These are phyloP conservation scores for Spatholobus suberectus DNA, from an alignment of 306 rosid species.

Conservation along the genomic window DNA sequence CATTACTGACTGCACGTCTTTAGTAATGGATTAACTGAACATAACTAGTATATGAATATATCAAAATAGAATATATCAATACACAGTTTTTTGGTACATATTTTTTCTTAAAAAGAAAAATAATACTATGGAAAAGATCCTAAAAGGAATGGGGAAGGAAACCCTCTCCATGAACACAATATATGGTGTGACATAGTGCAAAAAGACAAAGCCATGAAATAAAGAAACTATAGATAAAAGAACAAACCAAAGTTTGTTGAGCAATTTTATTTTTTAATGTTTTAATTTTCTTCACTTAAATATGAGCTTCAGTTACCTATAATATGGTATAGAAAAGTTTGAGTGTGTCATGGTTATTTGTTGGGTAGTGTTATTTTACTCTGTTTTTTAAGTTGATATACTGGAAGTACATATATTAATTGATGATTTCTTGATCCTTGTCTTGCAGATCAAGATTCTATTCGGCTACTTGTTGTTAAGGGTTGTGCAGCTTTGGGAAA, in stretches of 20 bases:
- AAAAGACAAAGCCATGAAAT: neutral
- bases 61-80: neutral
- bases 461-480: too few species aligned
- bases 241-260: neutral
- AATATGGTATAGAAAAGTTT: neutral
- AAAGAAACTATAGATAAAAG: neutral
- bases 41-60: neutral
- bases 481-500: too few species aligned
- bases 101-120: neutral
- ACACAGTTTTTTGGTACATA: neutral
- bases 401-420: too few species aligned
- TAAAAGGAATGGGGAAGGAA: conserved; percentile 17
- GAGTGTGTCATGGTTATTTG: too few species aligned
- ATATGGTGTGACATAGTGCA: neutral
- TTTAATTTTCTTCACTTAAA: neutral
- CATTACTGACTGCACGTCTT: too few species aligned
- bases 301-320: neutral
- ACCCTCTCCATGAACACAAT: neutral
- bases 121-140: neutral
- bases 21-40: neutral
- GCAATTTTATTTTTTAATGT: neutral
- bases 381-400: too few species aligned
- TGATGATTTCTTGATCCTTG: too few species aligned
- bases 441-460: too few species aligned
- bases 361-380: too few species aligned